Evolutionary conservation across 306 rosid species (phyloP).

Genomic region (Carpinus viminea): DNA sequence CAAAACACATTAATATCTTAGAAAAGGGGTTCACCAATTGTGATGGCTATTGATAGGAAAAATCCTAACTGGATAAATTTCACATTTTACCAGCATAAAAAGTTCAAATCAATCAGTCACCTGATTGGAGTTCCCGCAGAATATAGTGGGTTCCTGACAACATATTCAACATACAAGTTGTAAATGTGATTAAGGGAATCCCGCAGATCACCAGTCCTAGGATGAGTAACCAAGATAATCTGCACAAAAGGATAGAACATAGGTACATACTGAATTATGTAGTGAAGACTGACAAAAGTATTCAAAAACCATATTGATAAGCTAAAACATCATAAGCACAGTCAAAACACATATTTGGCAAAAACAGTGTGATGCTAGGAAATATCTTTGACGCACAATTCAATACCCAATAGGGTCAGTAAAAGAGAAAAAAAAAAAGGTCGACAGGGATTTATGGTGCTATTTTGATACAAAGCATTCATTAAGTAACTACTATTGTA

Average conservation of each 20-base stretch:
- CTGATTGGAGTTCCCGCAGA: conserved; percentile 80
- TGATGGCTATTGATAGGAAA: not conserved
- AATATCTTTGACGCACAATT: conserved; percentile 19
- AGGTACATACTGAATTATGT: conserved; percentile 8
- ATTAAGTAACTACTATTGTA: not conserved
- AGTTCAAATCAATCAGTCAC: conserved; percentile 33
- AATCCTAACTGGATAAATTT: not conserved
- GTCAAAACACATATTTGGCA: conserved; percentile 5
- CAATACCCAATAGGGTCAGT: not conserved
- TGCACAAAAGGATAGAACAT: conserved; percentile 36
- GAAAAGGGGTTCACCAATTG: not conserved
- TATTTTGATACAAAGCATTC: not conserved
- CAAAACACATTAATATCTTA: not conserved
- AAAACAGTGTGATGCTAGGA: not conserved
- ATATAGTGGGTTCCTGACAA: conserved; percentile 85
- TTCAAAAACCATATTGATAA: not conserved
- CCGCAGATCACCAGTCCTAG: conserved; percentile 84
- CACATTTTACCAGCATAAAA: not conserved
- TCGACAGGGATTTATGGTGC: not conserved
- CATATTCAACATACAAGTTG: conserved; percentile 93
- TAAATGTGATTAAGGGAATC: conserved; percentile 86
- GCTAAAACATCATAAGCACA: conserved; percentile 1
- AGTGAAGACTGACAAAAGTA: not conserved
- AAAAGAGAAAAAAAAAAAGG: not conserved
- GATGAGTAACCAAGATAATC: conserved; percentile 94